phyloP scores from a whole-genome alignment of 306 rosid genomes.

The Arachis hypogaea region DNA sequence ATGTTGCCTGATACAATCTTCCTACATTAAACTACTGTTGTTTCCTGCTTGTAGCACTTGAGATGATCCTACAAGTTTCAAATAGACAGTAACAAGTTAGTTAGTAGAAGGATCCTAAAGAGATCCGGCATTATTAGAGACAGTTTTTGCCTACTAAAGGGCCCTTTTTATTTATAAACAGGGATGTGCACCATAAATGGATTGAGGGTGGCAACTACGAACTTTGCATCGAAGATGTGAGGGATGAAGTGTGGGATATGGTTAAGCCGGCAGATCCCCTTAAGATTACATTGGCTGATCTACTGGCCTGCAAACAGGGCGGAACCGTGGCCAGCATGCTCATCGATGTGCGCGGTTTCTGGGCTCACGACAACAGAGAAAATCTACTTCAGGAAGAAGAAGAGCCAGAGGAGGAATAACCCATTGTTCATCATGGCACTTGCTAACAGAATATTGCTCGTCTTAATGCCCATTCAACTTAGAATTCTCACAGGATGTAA shows the following conservation, averaged over 20 bases:
- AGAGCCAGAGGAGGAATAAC: slow-evolving; percentile 92
- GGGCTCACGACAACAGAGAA: slow-evolving; percentile 99
- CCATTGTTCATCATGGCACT: not conserved
- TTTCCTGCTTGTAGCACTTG: slow-evolving; percentile 79
- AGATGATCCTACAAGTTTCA: slow-evolving; percentile 79
- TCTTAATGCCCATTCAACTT: slow-evolving; percentile 25
- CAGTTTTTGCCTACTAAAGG: slow-evolving; percentile 4
- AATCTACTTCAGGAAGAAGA: slow-evolving; percentile 99
- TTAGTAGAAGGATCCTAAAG: not conserved
- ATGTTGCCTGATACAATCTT: slow-evolving; percentile 88
- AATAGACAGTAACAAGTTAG: slow-evolving; percentile 55
- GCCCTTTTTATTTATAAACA: slow-evolving; percentile 43
- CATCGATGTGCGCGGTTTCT: slow-evolving; percentile 96
- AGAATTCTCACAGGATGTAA: slow-evolving; percentile 40
- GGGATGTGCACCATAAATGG: slow-evolving; percentile 99
- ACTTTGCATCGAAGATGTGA: slow-evolving; percentile 92
- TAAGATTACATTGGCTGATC: slow-evolving; percentile 73
- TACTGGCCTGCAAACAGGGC: slow-evolving; percentile 92
- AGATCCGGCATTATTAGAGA: not conserved
- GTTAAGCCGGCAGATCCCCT: slow-evolving; percentile 89
- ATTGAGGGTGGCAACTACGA: slow-evolving; percentile 99
- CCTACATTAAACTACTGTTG: slow-evolving; percentile 66
- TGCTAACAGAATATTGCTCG: slow-evolving; percentile 46
- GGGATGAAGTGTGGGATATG: slow-evolving; percentile 99
- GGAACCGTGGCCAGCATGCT: slow-evolving; percentile 99